Conservation (phyloP, 2,329 filamentous ascomycete genomes). For the Ophiosphaerella narmari region DNA sequence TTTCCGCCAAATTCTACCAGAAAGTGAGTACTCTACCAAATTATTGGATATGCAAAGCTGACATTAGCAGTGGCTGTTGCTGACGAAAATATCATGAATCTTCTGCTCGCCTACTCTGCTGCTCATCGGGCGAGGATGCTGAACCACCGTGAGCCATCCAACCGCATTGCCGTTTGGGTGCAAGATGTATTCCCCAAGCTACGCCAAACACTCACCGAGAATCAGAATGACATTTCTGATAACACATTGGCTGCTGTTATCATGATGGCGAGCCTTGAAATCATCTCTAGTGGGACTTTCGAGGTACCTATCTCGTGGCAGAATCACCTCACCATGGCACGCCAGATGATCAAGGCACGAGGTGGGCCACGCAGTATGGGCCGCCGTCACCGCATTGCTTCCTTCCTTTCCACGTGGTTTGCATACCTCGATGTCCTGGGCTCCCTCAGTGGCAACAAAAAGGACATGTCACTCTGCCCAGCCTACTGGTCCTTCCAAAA, state of each 20-base stretch:
- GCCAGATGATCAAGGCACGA: conserved; percentile 73
- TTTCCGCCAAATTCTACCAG: conserved; percentile 64
- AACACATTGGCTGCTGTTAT: conserved; percentile 79
- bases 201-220: conserved; percentile 64
- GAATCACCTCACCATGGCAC: conserved; percentile 74
- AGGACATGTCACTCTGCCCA: conserved; percentile 48
- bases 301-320: conserved; percentile 83
- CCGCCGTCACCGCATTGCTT: conserved; percentile 60
- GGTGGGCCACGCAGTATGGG: conserved; percentile 61
- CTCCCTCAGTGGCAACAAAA: conserved; percentile 64
- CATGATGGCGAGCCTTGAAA: conserved; percentile 82
- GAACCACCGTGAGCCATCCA: conserved; percentile 72
- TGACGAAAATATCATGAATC: conserved; percentile 73
- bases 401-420: conserved; percentile 82
- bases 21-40: conserved; percentile 55
- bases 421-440: conserved; percentile 82
- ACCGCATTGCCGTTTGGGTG: conserved; percentile 80
- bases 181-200: conserved; percentile 77
- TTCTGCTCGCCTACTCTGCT: conserved; percentile 82
- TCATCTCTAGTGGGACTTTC: conserved; percentile 80
- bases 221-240: conserved; percentile 63
- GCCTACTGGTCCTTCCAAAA: conserved; percentile 51
- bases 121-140: conserved; percentile 78
- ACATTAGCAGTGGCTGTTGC: conserved; percentile 63
- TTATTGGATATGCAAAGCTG: conserved; percentile 7